Base-by-base conservation (phyloP, 2,329 filamentous ascomycete species). In the Xylariaceae sp. region DNA sequence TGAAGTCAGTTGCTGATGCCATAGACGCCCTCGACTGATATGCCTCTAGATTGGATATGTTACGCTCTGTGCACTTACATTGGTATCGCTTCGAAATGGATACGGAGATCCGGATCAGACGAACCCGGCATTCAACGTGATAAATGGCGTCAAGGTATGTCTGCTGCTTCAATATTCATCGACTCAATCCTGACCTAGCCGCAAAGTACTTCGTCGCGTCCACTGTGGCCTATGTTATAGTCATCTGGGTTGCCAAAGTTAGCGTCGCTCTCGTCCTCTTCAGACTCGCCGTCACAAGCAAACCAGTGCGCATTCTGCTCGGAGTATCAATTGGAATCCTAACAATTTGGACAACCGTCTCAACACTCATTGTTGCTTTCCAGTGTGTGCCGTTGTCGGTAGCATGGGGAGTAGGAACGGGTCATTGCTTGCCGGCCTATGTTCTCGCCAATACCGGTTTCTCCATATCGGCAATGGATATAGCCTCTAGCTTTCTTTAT, bases 391-490 rank as follows among this genome's bases (percentile, higher is more conserved):
- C 52, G 5, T 48, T 55, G 2, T 53, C 52, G 0, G 35, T 51
- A 10, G 52, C 52, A 1, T 55, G 52, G 52, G 50, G 52, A 4
- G 43, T 45, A 22, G 52, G 52, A 6, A 37, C 40, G 23, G 52
- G 52, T 25, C 47, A 37, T 6, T 55, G 52, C 10, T 38, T 55
- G 19, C 43, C 52, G 11, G 47, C 48, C 1, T 44, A 38, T 6
- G 45, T 51, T n/a, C 45, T 55, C 12, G 52, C 50, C 21, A 53
- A 53, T 35, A 55, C 52, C 1, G 52, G 52, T 8, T 55, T 49
- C 27, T 51, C 52, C 3, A 55, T 53, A 27, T 55, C 52, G 4
- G 52, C 52, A 17, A 55, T 55, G 50, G 52, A 55, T 32, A 53
- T 55, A 14, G 47, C 41, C 29, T 53, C 50, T 5, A 51, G 50